phyloP scores from a whole-genome alignment of 148 eudicot genomes.

The Rhododendron ovatum region DNA sequence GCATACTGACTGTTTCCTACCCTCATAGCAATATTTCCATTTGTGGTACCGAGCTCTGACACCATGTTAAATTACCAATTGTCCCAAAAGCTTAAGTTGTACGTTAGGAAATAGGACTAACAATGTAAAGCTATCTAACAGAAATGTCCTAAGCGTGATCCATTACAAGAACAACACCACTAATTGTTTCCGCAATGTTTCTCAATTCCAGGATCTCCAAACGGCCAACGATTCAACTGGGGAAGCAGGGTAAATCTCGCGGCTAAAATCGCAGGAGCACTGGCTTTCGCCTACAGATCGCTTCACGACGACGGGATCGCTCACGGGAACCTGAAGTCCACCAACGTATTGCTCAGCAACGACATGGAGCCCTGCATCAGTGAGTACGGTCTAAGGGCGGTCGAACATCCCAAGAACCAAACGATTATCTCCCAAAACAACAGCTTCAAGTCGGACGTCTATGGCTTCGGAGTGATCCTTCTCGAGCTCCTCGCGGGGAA shows the following conservation, averaged over 20 bases:
- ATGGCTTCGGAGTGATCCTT: conserved; percentile 34
- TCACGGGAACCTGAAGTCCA: conserved; percentile 47
- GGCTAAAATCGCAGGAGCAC: conserved; percentile 23
- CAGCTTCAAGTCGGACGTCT: conserved; percentile 23
- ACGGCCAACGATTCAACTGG: conserved; percentile 26
- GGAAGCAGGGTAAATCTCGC: conserved; percentile 34
- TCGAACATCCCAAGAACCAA: conserved; percentile 12
- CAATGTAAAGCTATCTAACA: too few species aligned
- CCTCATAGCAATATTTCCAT: not conserved
- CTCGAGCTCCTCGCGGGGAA: conserved; percentile 43
- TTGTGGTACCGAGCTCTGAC: too few species aligned
- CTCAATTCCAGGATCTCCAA: conserved; percentile 26
- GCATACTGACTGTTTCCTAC: not conserved
- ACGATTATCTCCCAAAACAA: conserved; percentile 2
- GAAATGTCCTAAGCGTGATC: not conserved
- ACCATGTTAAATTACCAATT: too few species aligned
- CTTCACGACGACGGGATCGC: conserved; percentile 26
- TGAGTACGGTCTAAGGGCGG: conserved; percentile 40
- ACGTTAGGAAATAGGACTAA: too few species aligned
- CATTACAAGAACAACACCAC: not conserved
- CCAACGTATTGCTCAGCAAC: conserved; percentile 31
- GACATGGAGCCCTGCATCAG: conserved; percentile 33
- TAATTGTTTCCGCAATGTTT: not conserved
- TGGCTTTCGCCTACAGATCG: conserved; percentile 30
- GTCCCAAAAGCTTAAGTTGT: too few species aligned